These are phyloP conservation scores for Colletotrichum lupini DNA, from an alignment of 2,329 filamentous ascomycete genomes.

Conservation along the genomic window DNA sequence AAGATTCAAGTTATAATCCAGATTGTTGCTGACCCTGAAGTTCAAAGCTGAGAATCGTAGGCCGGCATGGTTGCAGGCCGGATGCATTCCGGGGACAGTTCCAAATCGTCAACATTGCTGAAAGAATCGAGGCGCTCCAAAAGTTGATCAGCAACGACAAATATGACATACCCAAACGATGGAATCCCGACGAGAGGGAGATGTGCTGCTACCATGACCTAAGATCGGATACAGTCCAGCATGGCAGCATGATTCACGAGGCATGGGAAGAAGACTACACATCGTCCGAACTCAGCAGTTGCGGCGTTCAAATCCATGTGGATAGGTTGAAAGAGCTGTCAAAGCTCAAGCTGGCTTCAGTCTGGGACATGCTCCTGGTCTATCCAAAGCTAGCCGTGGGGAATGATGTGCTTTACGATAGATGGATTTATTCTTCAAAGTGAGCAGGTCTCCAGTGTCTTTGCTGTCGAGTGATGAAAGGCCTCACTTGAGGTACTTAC, in stretches of 20 bases:
- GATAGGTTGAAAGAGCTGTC: background rate
- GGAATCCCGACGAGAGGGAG: background rate
- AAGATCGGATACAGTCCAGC: rapidly evolving
- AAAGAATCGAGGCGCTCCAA: background rate
- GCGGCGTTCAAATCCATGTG: background rate
- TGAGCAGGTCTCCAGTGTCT: background rate
- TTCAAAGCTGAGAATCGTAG: background rate
- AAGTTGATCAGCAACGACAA: too few relatives aligned
- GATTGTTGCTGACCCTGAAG: background rate
- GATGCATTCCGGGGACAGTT: background rate
- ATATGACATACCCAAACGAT: background rate
- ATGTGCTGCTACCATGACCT: background rate
- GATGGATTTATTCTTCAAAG: background rate
- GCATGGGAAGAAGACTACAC: rapidly evolving
- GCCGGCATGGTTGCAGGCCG: background rate
- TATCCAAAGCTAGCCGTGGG: background rate
- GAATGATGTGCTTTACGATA: background rate
- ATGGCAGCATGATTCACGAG: background rate
- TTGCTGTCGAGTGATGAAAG: background rate
- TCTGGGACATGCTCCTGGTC: background rate
- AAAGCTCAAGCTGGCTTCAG: background rate
- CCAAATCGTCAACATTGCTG: background rate
- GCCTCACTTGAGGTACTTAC: background rate
- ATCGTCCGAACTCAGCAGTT: background rate
- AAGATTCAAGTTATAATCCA: background rate